Percentiles rank a stretch among this genome's conserved stretches.
Conservation (phyloP, 2,329 filamentous ascomycete genomes). For the Pestalotiopsis sp. region DNA sequence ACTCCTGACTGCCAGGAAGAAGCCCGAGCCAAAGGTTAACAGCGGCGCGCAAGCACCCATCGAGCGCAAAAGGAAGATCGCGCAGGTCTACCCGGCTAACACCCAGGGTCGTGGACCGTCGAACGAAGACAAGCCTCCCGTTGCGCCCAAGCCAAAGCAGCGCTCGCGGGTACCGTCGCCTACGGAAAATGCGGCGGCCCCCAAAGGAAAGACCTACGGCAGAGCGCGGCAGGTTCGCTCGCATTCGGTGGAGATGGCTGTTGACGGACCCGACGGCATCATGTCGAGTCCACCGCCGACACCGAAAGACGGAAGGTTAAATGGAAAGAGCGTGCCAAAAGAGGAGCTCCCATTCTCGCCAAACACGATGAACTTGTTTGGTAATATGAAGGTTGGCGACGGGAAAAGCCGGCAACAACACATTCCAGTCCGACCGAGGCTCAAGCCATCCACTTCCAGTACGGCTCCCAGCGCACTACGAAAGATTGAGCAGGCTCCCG, state of each 20-base stretch:
- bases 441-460: constrained; percentile 12
- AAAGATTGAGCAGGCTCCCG: neutral
- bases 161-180: constrained; percentile 25
- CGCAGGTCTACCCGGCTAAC: constrained; percentile 28
- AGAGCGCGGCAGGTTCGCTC: constrained; percentile 18
- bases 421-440: constrained; percentile 30
- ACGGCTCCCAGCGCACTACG: neutral
- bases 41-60: constrained; percentile 7
- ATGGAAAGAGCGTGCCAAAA: constrained; percentile 10
- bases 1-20: constrained; percentile 21
- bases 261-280: constrained; percentile 21
- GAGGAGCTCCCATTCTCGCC: constrained; percentile 15
- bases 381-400: constrained; percentile 13
- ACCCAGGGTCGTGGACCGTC: constrained; percentile 21
- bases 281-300: constrained; percentile 34
- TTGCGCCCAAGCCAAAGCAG: constrained; percentile 20
- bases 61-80: constrained; percentile 33
- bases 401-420: constrained; percentile 21
- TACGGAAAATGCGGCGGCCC: constrained; percentile 10
- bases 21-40: constrained; percentile 14
- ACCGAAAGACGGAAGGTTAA: constrained; percentile 21
- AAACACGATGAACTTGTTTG: constrained; percentile 19
- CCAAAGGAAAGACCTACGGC: constrained; percentile 13
- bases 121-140: constrained; percentile 17
- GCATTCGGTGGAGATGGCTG: constrained; percentile 25